Evolutionary conservation across 345 rosid genomes (phyloP).

Genomic region (Cardamine resedifolia): DNA sequence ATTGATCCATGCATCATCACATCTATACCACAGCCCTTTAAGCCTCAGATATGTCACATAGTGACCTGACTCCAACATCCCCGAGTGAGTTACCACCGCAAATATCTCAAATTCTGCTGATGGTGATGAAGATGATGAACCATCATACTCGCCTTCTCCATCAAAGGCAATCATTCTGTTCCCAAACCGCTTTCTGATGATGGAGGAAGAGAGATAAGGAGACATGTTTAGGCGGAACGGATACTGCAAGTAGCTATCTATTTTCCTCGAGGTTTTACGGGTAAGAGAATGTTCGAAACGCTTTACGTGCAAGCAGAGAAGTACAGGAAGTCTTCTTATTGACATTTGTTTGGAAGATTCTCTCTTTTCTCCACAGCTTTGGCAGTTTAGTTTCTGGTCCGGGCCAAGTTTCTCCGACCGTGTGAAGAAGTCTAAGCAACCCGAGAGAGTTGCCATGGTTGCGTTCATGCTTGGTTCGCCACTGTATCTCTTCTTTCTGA

Average conservation of each 20-base stretch:
- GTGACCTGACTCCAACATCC: constrained; percentile 85
- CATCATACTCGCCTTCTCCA: constrained; percentile 52
- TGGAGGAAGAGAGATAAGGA: constrained; percentile 76
- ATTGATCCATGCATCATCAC: constrained; percentile 90
- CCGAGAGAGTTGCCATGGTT: constrained; percentile 57
- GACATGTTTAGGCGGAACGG: constrained; percentile 80
- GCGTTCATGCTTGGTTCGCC: constrained; percentile 38
- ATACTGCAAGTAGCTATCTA: constrained; percentile 78
- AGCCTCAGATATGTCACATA: constrained; percentile 76
- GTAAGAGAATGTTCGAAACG: constrained; percentile 76
- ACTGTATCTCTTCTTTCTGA: constrained; percentile 23
- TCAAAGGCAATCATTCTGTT: constrained; percentile 64
- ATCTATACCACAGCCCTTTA: constrained; percentile 79
- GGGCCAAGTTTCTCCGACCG: constrained; percentile 79
- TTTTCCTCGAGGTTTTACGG: constrained; percentile 67
- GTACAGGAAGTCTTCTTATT: constrained; percentile 79
- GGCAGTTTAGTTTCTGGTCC: constrained; percentile 86
- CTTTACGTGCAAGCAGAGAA: constrained; percentile 83
- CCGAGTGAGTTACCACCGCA: constrained; percentile 83
- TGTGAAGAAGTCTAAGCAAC: constrained; percentile 84
- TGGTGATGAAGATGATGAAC: constrained; percentile 30
- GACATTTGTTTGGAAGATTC: constrained; percentile 90
- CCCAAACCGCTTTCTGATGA: constrained; percentile 67
- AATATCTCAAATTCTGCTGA: constrained; percentile 75
- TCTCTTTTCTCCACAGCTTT: constrained; percentile 72